Evolutionary conservation across 768 basidiomycete genomes (phyloP).

Genomic region (Butyriboletus loyo): DNA sequence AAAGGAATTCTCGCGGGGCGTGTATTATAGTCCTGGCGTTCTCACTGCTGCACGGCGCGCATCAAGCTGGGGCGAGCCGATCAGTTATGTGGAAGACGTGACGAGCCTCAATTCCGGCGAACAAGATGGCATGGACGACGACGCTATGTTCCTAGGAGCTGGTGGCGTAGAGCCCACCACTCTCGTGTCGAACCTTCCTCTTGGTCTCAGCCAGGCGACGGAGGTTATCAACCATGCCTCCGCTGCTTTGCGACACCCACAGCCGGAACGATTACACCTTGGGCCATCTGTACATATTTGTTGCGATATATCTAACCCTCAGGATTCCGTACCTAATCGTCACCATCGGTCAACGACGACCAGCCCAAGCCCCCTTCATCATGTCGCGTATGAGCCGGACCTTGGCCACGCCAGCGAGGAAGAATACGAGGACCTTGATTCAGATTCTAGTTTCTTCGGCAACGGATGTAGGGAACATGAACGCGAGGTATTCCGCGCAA

Average conservation of each 20-base stretch:
- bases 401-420: slow-evolving; percentile 30
- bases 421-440: slow-evolving; percentile 31
- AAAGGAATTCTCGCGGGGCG: slow-evolving; percentile 24
- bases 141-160: slow-evolving; percentile 52
- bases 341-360: slow-evolving; percentile 32
- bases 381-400: slow-evolving; percentile 31
- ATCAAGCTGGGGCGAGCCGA: slow-evolving; percentile 61
- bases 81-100: slow-evolving; percentile 40
- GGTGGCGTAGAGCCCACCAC: slow-evolving; percentile 40
- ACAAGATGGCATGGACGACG: slow-evolving; percentile 46
- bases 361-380: slow-evolving; percentile 41
- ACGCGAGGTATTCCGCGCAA: slow-evolving; percentile 27
- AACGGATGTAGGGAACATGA: slow-evolving; percentile 26
- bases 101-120: slow-evolving; percentile 45
- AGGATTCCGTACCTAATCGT: slow-evolving; percentile 22
- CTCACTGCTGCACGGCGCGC: slow-evolving; percentile 53
- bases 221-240: slow-evolving; percentile 21
- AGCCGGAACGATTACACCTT: slow-evolving; percentile 28
- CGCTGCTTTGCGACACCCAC: slow-evolving; percentile 26
- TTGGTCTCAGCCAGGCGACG: slow-evolving; percentile 28
- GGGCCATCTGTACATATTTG: slow-evolving; percentile 19
- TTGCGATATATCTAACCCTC: slow-evolving; percentile 22
- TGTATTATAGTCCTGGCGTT: slow-evolving; percentile 25
- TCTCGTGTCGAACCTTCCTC: slow-evolving; percentile 34
- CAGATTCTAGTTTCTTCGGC: slow-evolving; percentile 35